Base-by-base conservation (phyloP, 208 protist genomes). In the Borovskyia barvae region DNA sequence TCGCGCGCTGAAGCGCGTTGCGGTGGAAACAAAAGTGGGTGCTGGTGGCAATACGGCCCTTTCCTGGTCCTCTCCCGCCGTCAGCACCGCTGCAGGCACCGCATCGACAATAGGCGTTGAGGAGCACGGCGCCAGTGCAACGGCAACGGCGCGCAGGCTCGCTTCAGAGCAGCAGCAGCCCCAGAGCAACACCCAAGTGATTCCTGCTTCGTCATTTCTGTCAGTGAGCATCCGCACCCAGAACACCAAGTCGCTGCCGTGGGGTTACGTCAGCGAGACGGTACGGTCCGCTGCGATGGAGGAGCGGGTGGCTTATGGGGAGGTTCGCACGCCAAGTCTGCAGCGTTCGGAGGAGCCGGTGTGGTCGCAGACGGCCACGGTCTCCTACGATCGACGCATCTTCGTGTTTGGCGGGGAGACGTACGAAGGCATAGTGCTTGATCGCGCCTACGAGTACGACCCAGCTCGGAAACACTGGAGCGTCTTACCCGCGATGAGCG, bases 181-280 rank as follows among this genome's bases (percentile, higher is more conserved):
- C 45, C 42, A 32, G 24, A 61, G n/a, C 51, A 49, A 50, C 39
- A 40, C 54, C 28, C 32, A 59, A 19, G 56, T 60, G 0, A 36
- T 65, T 3, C 47, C 58, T 1, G 56, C 68, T 6, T 81, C 71
- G 8, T 72, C 61, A 19, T 82, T 82, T 39, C 59, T 82, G 3
- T 78, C 76, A 22, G 76, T 82, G 15, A 71, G 78, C 50, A 65
- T 82, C 47, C 70, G 76, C 47, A 82, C 76, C 25, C 76, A 82
- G 54, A 75, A 82, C 53, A 66, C 68, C 0, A 69, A 66, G 45
- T 50, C 71, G 40, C 63, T 78, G 25, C 76, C 76, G 54, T 82
- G 76, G 76, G 40, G 37, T 15, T 50, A 62, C 49, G 66, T 70
- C 47, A 46, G 57, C 35, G 39, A 60, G 52, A 58, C 56, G 30